Conservation (phyloP, 1,284 basidiomycete species). For the Ganoderma boninense region DNA sequence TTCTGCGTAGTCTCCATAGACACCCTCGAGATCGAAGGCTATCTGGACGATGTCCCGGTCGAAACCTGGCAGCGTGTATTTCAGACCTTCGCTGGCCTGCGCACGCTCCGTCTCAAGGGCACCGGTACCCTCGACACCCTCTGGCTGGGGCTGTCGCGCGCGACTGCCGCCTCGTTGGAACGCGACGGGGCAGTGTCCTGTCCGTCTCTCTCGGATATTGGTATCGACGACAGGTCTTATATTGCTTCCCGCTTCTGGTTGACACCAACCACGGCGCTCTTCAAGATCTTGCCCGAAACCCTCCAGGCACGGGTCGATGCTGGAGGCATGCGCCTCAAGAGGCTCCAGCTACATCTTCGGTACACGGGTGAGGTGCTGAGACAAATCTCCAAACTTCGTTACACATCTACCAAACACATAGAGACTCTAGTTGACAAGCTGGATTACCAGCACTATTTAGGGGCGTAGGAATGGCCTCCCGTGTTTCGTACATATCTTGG, state of each 20-base stretch:
- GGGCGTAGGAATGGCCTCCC: background rate
- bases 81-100: background rate
- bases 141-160: background rate
- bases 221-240: background rate
- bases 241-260: background rate
- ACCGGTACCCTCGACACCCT: background rate
- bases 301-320: background rate
- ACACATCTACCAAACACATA: background rate
- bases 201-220: background rate
- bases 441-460: background rate
- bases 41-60: background rate
- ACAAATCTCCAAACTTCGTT: background rate
- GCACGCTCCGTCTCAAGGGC: background rate
- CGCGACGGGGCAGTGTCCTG: background rate
- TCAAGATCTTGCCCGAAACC: background rate
- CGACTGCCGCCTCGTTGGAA: background rate
- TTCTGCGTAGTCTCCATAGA: background rate
- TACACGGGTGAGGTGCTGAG: background rate
- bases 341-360: background rate
- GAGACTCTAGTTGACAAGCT: background rate
- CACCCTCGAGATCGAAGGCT: background rate
- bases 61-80: background rate
- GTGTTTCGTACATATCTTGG: background rate
- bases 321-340: background rate
- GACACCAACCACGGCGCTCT: background rate